These are phyloP conservation scores for Myochromella boudieri DNA, from an alignment of 768 basidiomycete genomes.

Conservation along the genomic window DNA sequence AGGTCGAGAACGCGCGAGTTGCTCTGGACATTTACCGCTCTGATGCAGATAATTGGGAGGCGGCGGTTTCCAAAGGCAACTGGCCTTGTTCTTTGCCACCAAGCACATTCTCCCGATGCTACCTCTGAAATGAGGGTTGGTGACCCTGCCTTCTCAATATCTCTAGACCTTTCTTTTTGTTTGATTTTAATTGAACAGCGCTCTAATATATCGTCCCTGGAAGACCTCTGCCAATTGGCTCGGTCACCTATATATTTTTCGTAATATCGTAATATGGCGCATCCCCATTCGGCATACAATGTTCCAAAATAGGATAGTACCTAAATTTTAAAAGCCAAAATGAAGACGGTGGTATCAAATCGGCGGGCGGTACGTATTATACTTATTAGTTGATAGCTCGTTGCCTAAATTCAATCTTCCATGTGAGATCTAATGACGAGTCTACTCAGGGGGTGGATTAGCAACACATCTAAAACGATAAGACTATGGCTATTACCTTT, in stretches of 20 bases:
- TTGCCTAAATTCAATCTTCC: constrained; percentile 4
- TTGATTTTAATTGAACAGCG: background rate
- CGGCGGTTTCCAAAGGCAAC: constrained; percentile 51
- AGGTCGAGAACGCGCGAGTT: constrained; percentile 79
- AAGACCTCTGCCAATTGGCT: constrained; percentile 6
- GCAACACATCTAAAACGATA: too few relatives aligned
- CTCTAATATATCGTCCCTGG: constrained; percentile 4
- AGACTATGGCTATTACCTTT: too few relatives aligned
- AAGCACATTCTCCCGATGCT: constrained; percentile 79
- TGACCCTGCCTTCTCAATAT: background rate
- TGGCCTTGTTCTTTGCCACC: constrained; percentile 82
- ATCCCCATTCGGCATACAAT: constrained; percentile 4
- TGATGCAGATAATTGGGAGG: constrained; percentile 66
- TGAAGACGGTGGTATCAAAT: constrained; percentile 1
- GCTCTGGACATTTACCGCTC: constrained; percentile 57
- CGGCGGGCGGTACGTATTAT: background rate
- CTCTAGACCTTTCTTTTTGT: constrained; percentile 1
- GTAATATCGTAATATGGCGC: constrained; percentile 1
- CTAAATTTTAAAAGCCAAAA: background rate
- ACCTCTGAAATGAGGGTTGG: constrained; percentile 41
- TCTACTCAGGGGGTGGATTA: constrained; percentile 41
- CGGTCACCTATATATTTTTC: constrained; percentile 5
- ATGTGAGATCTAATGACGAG: constrained; percentile 38
- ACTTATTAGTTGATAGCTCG: background rate
- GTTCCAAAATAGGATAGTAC: constrained; percentile 8